These are phyloP conservation scores for Pleurotus cornucopiae DNA, from an alignment of 768 basidiomycete genomes.

Conservation along the genomic window DNA sequence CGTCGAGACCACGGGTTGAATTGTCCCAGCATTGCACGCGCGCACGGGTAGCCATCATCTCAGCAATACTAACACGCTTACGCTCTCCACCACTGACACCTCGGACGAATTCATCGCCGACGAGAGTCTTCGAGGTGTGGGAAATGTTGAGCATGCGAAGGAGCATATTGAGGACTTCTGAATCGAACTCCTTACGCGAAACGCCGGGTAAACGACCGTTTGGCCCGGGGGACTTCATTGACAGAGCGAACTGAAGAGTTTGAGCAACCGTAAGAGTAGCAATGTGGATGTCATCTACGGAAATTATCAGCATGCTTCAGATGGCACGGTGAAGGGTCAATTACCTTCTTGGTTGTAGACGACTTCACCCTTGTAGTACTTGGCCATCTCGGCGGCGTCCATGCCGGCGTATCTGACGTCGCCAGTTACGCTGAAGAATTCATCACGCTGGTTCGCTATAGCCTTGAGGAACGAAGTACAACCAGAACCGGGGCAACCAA, in stretches of 20 bases:
- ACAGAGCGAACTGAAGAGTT: conserved; percentile 67
- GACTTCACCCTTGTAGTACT: conserved; percentile 75
- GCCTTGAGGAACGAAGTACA: conserved; percentile 85
- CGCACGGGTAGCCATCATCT: conserved; percentile 82
- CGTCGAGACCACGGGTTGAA: conserved; percentile 76
- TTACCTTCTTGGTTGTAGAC: conserved; percentile 75
- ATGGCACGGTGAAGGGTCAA: neutral
- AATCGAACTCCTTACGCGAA: conserved; percentile 53
- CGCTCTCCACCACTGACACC: conserved; percentile 79
- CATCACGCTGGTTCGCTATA: conserved; percentile 71
- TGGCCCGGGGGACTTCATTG: conserved; percentile 68
- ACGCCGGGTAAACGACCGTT: conserved; percentile 68
- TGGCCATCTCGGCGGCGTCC: conserved; percentile 67
- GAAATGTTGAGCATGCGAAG: conserved; percentile 80
- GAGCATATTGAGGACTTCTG: conserved; percentile 54
- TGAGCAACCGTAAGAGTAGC: conserved; percentile 79
- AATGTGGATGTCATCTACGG: conserved; percentile 73
- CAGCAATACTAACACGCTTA: conserved; percentile 79
- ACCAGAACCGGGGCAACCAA: conserved; percentile 81
- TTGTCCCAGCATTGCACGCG: conserved; percentile 84
- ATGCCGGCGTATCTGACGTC: conserved; percentile 84
- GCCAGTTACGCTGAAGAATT: conserved; percentile 60
- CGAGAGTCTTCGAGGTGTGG: conserved; percentile 74
- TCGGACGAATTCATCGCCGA: conserved; percentile 85
- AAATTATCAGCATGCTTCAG: too few species aligned